A percentile compares a stretch with the other conserved stretches of the same genome.
Conservation (phyloP, 2,329 filamentous ascomycete genomes). For the Chrysoporthe cubensis region DNA sequence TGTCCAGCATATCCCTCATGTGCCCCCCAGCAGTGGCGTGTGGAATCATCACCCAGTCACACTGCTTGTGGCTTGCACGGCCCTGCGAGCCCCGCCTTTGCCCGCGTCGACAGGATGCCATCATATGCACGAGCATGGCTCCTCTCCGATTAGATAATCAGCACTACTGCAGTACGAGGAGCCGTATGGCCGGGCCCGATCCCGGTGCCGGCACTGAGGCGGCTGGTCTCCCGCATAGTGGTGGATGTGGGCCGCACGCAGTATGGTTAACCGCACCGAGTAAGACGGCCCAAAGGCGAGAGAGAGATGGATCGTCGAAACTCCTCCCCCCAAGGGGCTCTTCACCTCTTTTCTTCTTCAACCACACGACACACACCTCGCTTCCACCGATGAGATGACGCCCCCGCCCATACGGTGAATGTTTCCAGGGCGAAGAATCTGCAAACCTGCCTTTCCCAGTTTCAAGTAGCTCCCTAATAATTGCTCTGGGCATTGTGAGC, state of each 20-base stretch:
- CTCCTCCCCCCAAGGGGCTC: slow-evolving; percentile 2
- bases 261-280: not conserved
- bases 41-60: no score
- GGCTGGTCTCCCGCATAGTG: slow-evolving; percentile 3
- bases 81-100: not conserved
- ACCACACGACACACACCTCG: not conserved
- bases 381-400: not conserved
- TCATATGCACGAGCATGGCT: not conserved
- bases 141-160: not conserved
- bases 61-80: not conserved
- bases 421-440: not conserved
- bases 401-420: not conserved
- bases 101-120: not conserved
- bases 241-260: slow-evolving; percentile 4
- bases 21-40: no score
- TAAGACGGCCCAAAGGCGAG: slow-evolving; percentile 7
- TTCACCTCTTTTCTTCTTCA: not conserved
- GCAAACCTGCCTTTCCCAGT: not conserved
- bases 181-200: not conserved
- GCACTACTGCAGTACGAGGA: not conserved
- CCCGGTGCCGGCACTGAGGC: not conserved
- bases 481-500: not conserved
- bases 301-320: slow-evolving; percentile 12
- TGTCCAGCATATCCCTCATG: not conserved
- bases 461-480: not conserved